Base-by-base conservation (phyloP, 2,329 filamentous ascomycete species). In the Monosporascus ibericus region DNA sequence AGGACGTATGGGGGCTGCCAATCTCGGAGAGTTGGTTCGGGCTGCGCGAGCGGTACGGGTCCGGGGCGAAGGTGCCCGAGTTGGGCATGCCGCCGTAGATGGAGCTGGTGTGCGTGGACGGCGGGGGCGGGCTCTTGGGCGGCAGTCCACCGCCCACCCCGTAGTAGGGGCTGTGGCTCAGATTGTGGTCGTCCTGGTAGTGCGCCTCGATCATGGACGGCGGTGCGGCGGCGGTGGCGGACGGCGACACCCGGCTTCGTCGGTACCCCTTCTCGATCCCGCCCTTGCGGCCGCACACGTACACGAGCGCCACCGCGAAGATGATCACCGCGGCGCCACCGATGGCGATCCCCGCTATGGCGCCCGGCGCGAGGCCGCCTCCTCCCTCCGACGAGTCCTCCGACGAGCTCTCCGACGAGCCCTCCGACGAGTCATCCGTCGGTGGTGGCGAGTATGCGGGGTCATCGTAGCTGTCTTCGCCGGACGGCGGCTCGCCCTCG, bases 331-430 rank as follows among this genome's bases (percentile, higher is more conserved):
- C 77, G 1, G 75, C 69, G 1, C 64, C 67, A 24, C 81, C 81
- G 37, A 86, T 71, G 1, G 72, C 74, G 30, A 86, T 83, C 5
- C 82, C 84, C 1, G 79, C 81, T 27, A 86, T 85, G 2, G 76
- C 78, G 4, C 81, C 81, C 0, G 65, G 51, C 34, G 70, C 68
- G 6, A 75, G 63, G 24, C 52, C 46, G n/a, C 52, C 48, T 18
- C 48, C 44, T 17, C 17, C 37, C 20, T n/a, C 22, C 52, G 6
- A 62, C 63, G 22, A 71, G n/a, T n/a, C n/a, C 20, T n/a, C 22
- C 52, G 6, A 62, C 63, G 22, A 71, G 56, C n/a, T n/a, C 20
- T n/a, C 22, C 52, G 6, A 62, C 63, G 22, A 71, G 56, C n/a
- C n/a, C 20, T n/a, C 22, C 52, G 6, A 62, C 63, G 22, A 71